These are phyloP conservation scores for Abrus precatorius DNA, from an alignment of 306 rosid species.

Conservation along the genomic window DNA sequence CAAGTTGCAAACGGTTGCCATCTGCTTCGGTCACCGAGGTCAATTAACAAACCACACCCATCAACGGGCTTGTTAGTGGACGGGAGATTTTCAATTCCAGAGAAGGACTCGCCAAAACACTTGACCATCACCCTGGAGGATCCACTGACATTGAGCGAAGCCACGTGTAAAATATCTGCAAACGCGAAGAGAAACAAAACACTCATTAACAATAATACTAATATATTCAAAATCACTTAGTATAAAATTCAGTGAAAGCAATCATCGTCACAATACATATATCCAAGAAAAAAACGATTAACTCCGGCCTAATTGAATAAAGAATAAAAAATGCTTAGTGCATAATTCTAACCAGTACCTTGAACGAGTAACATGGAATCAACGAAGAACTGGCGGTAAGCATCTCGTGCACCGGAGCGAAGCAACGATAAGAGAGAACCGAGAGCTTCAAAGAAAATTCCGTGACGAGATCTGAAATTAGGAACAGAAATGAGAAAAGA, in stretches of 20 bases:
- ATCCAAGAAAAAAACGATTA: not conserved
- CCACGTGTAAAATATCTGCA: conserved; percentile 74
- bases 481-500: not conserved
- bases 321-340: not conserved
- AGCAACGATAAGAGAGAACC: conserved; percentile 82
- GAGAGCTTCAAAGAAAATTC: conserved; percentile 73
- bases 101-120: conserved; percentile 72
- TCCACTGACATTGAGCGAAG: conserved; percentile 53
- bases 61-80: conserved; percentile 61
- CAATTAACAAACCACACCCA: conserved; percentile 75
- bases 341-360: conserved; percentile 57
- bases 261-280: not conserved
- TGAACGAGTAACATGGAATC: conserved; percentile 76
- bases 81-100: conserved; percentile 73
- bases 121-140: conserved; percentile 60
- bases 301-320: not conserved
- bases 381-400: conserved; percentile 71
- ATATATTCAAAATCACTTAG: not conserved
- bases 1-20: conserved; percentile 90
- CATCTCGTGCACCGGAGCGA: conserved; percentile 76
- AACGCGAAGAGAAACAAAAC: conserved; percentile 38
- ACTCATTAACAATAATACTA: conserved; percentile 9
- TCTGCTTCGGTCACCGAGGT: conserved; percentile 65
- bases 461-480: conserved; percentile 72
- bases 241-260: not conserved